Base-by-base conservation (phyloP, 108 stramenopile species). In the Skeletonema marinoi region DNA sequence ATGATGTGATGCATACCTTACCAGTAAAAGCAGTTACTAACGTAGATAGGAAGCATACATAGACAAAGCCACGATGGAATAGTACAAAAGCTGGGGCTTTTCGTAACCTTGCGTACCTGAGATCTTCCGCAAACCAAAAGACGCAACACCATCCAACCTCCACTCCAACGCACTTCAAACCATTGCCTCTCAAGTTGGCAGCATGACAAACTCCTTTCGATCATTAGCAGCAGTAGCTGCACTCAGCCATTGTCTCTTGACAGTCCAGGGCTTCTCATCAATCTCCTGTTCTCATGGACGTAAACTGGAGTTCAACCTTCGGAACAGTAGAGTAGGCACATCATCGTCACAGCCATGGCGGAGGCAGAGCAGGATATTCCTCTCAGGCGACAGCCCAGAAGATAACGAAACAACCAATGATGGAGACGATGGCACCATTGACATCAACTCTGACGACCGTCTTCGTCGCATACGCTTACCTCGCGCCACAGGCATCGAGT, bases 401-500 rank as follows among this genome's bases (percentile, higher is more conserved):
- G 44, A n/a, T 46, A 11, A 46, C 5, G 54, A 25, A 56, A 29
- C 16, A 46, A 21, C 65, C 63, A 6, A 36, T 17, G 38, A 48
- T 36, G 58, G 59, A 1, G 17, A 44, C 5, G 60, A 74, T 12
- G 63, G 38, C 51, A 9, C 70, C 41, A 86, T 87, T 42, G 93
- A 90, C 78, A 65, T 90, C 7, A 85, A 83, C 12, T 42, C 83
- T 25, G 90, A 97, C 72, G 80, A 86, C 25, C 89, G 93, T 2
- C 58, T 96, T 21, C 87, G 83, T 76, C 88, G 88, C 14, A 80
- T 94, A 19, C 85, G 88, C 19, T 68, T 97, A 10, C 66, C 88
- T n/a, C 89, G 95, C 16, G 88, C 87, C n/a, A 84, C 92, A 12
- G 96, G 96, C 16, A 97, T 98, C 71, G 96, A 96, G 36, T 98